These are phyloP conservation scores for Yamadazyma philogaea DNA, from an alignment of 805 yeast genomes.

Conservation along the genomic window DNA sequence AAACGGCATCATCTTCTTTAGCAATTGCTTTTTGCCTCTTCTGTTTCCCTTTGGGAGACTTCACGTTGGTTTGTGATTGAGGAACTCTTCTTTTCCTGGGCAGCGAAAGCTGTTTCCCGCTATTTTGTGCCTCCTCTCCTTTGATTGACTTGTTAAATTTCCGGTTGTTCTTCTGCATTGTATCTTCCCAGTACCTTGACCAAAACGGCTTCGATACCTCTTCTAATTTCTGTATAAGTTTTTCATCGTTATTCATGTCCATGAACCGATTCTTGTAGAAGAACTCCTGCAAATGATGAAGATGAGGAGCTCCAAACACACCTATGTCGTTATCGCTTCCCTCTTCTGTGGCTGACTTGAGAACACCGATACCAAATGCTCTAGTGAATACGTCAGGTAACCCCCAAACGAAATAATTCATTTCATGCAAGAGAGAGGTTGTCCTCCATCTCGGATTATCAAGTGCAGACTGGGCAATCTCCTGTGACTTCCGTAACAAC, in stretches of 20 bases:
- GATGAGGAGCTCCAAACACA: conserved; percentile 60
- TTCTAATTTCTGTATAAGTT: conserved; percentile 28
- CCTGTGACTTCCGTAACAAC: conserved; percentile 44
- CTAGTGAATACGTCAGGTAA: conserved; percentile 41
- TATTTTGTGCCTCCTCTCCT: conserved; percentile 31
- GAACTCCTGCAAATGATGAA: conserved; percentile 49
- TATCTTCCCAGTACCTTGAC: conserved; percentile 50
- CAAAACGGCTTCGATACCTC: conserved; percentile 46
- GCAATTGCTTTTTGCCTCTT: neutral
- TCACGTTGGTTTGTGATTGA: conserved; percentile 7
- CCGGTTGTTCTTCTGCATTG: conserved; percentile 33
- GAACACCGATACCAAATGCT: conserved; percentile 44
- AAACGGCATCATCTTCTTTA: conserved; percentile 1
- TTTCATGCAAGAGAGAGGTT: conserved; percentile 58
- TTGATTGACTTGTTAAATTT: conserved; percentile 22
- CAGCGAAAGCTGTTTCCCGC: neutral
- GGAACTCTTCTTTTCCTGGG: conserved; percentile 13
- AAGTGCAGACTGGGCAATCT: conserved; percentile 48
- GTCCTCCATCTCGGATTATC: conserved; percentile 56
- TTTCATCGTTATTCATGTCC: conserved; percentile 24
- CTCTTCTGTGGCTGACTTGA: conserved; percentile 15
- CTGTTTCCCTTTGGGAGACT: conserved; percentile 1
- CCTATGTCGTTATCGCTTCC: conserved; percentile 24
- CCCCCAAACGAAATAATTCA: conserved; percentile 52
- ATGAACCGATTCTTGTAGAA: conserved; percentile 51